Evolutionary conservation across 2,329 filamentous ascomycete species (phyloP), one percentile per base, ranked within the genome.

Genomic region (Onygenales sp.): DNA sequence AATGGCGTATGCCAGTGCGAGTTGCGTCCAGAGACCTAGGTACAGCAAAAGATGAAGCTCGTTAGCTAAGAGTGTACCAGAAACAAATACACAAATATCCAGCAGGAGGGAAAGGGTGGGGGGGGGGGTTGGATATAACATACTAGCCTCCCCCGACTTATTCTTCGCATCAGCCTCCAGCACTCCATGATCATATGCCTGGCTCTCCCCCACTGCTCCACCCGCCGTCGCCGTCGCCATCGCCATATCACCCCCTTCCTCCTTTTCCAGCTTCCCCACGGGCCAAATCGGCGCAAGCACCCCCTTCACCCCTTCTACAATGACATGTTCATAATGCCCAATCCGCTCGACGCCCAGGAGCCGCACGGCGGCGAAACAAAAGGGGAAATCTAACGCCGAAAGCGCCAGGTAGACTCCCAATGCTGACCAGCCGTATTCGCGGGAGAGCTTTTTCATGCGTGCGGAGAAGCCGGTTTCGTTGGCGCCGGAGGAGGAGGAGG

Each of bases 371-470:
- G 95, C 72, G 73, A 95, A 98, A 73, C 92, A 97, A 67, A 97
- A 88, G 0, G 93, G 93, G 60, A 97, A 95, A 72, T 98, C 93
- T 50, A 95, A 73, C 39, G 87, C 86, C 43, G 87, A 91, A 52
- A 98, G 73, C 1, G 77, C 78, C 9, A 96, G 71, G 70, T 98
- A 98, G 11, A 98, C 88, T n/a, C 90, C 92, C 5, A 96, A 71
- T 1, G 91, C 91, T 3, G 87, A 81, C 89, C 91, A 97, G 42
- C 93, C 93, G 69, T 98, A 98, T 69, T 97, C 92, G 58, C 85
- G 84, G 2, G 86, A 90, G 45, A 98, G 80, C 66, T 88, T 89
- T 71, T 85, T 90, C 66, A 97, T 74, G 31, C 86, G 80, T 58
- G 83, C 83, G 2, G 84, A 85, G 43, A 93, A 69, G 7, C 83